Base-by-base conservation (phyloP, 2,329 filamentous ascomycete species). In the Beauveria pseudobassiana region DNA sequence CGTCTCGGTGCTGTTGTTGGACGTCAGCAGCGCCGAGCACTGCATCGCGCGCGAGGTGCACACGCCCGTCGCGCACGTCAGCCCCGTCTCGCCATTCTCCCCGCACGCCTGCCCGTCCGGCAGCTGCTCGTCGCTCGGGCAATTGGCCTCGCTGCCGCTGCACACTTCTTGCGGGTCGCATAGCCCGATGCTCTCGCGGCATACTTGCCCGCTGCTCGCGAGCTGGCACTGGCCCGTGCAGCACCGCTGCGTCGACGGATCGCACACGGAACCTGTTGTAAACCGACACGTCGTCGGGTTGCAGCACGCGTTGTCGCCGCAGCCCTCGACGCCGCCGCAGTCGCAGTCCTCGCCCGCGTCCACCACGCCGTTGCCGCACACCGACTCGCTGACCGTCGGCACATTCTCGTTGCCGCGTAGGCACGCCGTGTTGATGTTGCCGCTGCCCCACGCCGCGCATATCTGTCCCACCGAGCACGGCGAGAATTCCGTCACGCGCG, bases 281-380 rank as follows among this genome's bases (percentile, higher is more conserved):
- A 93, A 95, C 67, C 84, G 88, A 81, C 91, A 96, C 0, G 91
- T 96, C 1, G 74, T 81, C 1, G 90, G 76, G 67, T 96, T 80
- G 74, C 91, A 96, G 78, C 91, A 96, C 18, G 72, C 66, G 73
- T 96, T 91, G 68, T 78, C 73, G n/a, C 46, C 56, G 71, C 91
- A 96, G 43, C 82, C 82, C 43, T 78, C 75, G 12, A 76, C 74
- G 60, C 91, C 91, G 65, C 91, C 92, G 69, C 92, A 96, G 74
- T 96, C 91, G 74, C 91, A 96, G 58, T 96, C 87, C 73, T 96
- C 91, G 63, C 89, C 91, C 10, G 82, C 78, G 75, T 96, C 91
- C 54, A 96, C 91, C 66, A 96, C 95, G 43, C 92, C 92, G 71
- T 96, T 96, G 56, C 92, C 92, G 72, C 92, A 96, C 69, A 91